Conservation (phyloP, 1,284 basidiomycete genomes). For the Peniophora sp. region DNA sequence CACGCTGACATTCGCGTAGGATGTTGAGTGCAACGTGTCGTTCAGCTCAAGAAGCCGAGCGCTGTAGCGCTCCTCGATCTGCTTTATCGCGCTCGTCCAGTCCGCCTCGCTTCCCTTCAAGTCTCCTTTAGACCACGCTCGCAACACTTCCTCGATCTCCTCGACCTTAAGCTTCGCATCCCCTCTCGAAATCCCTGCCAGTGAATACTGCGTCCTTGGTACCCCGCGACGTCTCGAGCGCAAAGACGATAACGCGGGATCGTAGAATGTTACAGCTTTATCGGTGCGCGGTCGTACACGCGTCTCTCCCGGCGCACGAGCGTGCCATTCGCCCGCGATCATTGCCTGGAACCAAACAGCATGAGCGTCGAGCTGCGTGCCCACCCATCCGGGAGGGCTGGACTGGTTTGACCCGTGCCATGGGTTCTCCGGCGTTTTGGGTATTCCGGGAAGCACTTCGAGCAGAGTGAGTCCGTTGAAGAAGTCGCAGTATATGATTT, state of each 20-base stretch:
- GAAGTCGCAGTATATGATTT: no score
- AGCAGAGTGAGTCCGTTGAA: slow-evolving; percentile 29
- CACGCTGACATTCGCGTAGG: slow-evolving; percentile 3
- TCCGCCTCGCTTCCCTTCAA: slow-evolving; percentile 27
- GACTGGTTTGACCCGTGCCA: neutral
- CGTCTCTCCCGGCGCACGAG: slow-evolving; percentile 31
- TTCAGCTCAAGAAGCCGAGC: slow-evolving; percentile 31
- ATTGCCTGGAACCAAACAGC: slow-evolving; percentile 17
- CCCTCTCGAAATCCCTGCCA: slow-evolving; percentile 16
- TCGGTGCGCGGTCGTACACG: slow-evolving; percentile 33
- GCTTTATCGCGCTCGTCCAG: slow-evolving; percentile 33
- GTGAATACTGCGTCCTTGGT: slow-evolving; percentile 25
- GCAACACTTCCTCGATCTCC: slow-evolving; percentile 13
- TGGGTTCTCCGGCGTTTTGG: neutral
- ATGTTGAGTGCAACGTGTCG: slow-evolving; percentile 26
- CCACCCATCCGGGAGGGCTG: slow-evolving; percentile 4
- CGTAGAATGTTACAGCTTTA: slow-evolving; percentile 35
- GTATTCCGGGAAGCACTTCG: slow-evolving; percentile 15
- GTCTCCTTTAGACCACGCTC: neutral
- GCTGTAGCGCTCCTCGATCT: slow-evolving; percentile 33
- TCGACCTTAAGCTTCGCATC: neutral
- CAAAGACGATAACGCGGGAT: slow-evolving; percentile 27
- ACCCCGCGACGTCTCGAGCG: slow-evolving; percentile 17
- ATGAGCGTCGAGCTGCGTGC: neutral
- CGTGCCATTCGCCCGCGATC: slow-evolving; percentile 30